Base-by-base conservation (phyloP, 306 rosid species). In the Lotus japonicus region DNA sequence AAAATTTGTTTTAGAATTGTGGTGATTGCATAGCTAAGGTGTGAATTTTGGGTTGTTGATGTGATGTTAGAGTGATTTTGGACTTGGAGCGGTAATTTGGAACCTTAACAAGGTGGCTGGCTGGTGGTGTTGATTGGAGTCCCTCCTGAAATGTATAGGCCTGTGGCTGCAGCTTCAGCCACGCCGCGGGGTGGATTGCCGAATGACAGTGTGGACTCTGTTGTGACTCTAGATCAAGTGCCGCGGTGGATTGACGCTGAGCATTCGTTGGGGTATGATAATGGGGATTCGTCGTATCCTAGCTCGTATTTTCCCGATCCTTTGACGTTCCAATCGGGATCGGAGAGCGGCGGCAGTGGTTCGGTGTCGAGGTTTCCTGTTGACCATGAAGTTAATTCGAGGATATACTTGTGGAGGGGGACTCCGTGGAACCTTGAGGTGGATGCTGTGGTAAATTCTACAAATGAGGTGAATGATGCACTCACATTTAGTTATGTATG, bases 351-450 rank as follows among this genome's bases (percentile, higher is more conserved):
- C 43, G 60, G 39, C 41, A 58, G 73, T 71, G 80, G 82, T 9
- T 80, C 76, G 9, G 87, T 81, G 58, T 81, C 96, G 0, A 87
- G 92, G 64, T 95, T 95, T 85, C 99, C 96, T 0, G 88, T 95
- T 59, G 88, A 88, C 54, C 90, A 85, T 53, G 99, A 95, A 49
- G 78, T 87, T 72, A 90, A 90, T 75, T 85, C 83, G 0, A 91
- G 78, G 94, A 85, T 90, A 78, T 95, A 90, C 77, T 79, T 95
- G 57, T 95, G 99, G 99, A 87, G 96, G 77, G 99, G 99, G 64
- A 71, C 85, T 68, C 96, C 99, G 3, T 95, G 99, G 99, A 95
- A 88, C 81, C 92, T 95, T 35, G 99, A 91, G 81, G 99, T 90
- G 72, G 99, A 95, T 84, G 97, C 97, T 43, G 96, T 95, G 51